Evolutionary conservation across 805 yeast species (phyloP).

Genomic region (Peterozyma toletana): DNA sequence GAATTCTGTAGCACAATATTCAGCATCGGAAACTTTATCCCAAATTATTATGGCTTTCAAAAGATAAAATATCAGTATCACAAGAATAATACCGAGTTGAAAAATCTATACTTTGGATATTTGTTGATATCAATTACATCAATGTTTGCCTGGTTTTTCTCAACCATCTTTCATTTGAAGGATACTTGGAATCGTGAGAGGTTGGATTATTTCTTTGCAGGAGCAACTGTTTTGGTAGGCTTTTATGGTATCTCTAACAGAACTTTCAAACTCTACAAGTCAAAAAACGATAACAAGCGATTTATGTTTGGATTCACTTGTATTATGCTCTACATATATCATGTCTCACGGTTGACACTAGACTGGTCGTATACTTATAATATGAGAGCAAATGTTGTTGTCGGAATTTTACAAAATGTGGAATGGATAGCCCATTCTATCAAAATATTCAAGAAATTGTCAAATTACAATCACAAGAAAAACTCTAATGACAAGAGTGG

Average conservation of each 20-base stretch:
- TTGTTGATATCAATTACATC: constrained; percentile 54
- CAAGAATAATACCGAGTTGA: constrained; percentile 12
- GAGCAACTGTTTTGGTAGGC: constrained; percentile 76
- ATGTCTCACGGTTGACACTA: constrained; percentile 54
- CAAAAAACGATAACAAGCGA: constrained; percentile 20
- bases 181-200: constrained; percentile 77
- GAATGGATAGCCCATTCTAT: constrained; percentile 35
- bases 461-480: not conserved
- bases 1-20: constrained; percentile 78
- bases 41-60: constrained; percentile 47
- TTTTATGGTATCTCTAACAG: constrained; percentile 64
- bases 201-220: constrained; percentile 89
- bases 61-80: constrained; percentile 17
- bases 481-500: not conserved
- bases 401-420: constrained; percentile 72
- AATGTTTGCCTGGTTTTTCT: constrained; percentile 82
- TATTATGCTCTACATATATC: constrained; percentile 47
- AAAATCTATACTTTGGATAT: constrained; percentile 27
- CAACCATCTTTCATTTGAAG: constrained; percentile 81
- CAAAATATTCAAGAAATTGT: constrained; percentile 18
- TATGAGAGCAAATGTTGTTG: constrained; percentile 79
- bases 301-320: constrained; percentile 32
- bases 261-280: constrained; percentile 47
- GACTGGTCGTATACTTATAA: constrained; percentile 92
- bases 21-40: constrained; percentile 62